Percentiles rank a stretch among this genome's conserved stretches.
These are phyloP conservation scores for Lophium mytilinum DNA, from an alignment of 495 filamentous ascomycete species.

Conservation along the genomic window DNA sequence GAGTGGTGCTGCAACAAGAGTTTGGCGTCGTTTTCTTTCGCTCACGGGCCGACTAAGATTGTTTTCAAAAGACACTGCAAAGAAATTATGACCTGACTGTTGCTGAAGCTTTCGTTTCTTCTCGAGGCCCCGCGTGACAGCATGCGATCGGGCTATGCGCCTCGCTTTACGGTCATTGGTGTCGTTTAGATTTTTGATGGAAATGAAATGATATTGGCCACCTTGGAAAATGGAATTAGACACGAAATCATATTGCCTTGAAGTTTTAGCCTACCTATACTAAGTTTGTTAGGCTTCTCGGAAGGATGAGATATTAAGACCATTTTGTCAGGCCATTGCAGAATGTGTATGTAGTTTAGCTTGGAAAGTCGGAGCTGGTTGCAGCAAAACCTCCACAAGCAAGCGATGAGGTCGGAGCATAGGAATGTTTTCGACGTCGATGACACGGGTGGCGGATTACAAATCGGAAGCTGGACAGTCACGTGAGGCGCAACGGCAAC, in stretches of 20 bases:
- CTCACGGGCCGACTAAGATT: background rate
- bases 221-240: constrained; percentile 3
- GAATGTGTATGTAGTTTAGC: background rate
- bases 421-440: background rate
- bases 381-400: too few relatives aligned
- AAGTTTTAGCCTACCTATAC: background rate
- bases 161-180: constrained; percentile 2
- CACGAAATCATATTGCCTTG: background rate
- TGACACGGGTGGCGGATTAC: background rate
- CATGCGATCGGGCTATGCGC: constrained; percentile 33
- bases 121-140: constrained; percentile 28
- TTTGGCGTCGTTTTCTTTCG: background rate
- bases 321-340: background rate
- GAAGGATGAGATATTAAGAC: background rate
- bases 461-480: too few relatives aligned
- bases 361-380: too few relatives aligned
- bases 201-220: constrained; percentile 29
- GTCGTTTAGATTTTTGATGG: constrained; percentile 25
- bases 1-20: background rate
- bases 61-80: background rate
- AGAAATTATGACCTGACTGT: constrained; percentile 29
- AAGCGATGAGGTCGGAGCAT: too few relatives aligned
- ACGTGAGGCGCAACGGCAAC: too few relatives aligned
- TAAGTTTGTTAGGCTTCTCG: background rate
- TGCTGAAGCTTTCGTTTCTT: constrained; percentile 33